Evolutionary conservation across 495 filamentous ascomycete genomes (phyloP).

Genomic region (Filosporella fistucella): DNA sequence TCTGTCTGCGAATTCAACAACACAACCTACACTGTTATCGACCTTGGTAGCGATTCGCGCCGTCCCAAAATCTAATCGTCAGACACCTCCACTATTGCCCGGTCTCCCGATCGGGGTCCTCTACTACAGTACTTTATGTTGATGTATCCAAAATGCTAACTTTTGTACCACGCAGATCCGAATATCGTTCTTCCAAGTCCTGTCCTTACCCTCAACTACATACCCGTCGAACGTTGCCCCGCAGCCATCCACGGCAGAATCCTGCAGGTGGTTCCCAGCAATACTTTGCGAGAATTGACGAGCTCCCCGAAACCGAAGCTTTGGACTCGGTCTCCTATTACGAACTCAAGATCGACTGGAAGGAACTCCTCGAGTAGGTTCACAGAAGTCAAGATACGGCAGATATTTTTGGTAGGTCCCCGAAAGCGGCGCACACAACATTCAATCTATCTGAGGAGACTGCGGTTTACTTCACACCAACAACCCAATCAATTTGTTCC

Average conservation of each 20-base stretch:
- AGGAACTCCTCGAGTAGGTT: constrained; percentile 4
- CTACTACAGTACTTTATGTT: too few species aligned
- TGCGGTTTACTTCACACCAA: constrained; percentile 1
- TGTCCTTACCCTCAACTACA: constrained; percentile 15
- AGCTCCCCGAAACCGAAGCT: constrained; percentile 4
- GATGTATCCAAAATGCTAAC: constrained; percentile 14
- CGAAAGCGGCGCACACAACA: constrained; percentile 1
- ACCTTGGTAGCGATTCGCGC: neutral
- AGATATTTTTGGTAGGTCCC: neutral
- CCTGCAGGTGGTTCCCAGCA: constrained; percentile 1
- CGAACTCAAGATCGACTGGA: neutral
- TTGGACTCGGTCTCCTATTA: neutral
- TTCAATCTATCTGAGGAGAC: constrained; percentile 1
- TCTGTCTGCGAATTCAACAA: neutral
- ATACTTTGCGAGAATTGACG: neutral
- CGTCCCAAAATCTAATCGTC: neutral
- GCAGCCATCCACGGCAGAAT: constrained; percentile 13
- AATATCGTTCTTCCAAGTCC: constrained; percentile 10
- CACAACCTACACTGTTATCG: neutral
- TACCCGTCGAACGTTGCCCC: constrained; percentile 15
- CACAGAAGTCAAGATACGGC: constrained; percentile 1
- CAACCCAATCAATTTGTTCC: neutral
- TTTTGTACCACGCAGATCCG: constrained; percentile 17
- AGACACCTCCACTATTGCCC: neutral
- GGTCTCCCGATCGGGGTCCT: neutral